Conservation (phyloP, 2,329 filamentous ascomycete species). For the Cladosporium sp. region DNA sequence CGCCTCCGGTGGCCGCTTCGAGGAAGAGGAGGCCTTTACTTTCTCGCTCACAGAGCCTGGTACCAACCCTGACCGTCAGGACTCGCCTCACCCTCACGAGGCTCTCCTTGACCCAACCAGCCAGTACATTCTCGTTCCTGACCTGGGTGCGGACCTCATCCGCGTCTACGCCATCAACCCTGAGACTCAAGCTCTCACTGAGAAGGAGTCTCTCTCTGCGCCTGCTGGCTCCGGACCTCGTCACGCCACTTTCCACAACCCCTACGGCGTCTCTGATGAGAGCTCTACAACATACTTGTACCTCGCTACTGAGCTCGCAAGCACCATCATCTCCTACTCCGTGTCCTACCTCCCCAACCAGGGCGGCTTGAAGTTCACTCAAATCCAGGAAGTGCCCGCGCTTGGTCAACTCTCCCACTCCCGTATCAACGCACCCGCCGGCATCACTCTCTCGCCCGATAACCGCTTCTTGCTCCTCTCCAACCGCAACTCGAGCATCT, state of each 20-base stretch:
- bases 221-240: slow-evolving; percentile 40
- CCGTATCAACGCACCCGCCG: slow-evolving; percentile 55
- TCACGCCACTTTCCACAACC: slow-evolving; percentile 41
- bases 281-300: slow-evolving; percentile 39
- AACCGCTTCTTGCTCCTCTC: slow-evolving; percentile 66
- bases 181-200: slow-evolving; percentile 31
- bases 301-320: slow-evolving; percentile 53
- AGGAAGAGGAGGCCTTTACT: slow-evolving; percentile 39
- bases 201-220: slow-evolving; percentile 31
- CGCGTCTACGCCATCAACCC: slow-evolving; percentile 37
- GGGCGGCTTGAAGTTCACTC: slow-evolving; percentile 51
- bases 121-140: slow-evolving; percentile 42
- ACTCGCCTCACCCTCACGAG: slow-evolving; percentile 41
- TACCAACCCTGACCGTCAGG: slow-evolving; percentile 37
- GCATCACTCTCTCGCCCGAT: slow-evolving; percentile 54
- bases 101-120: slow-evolving; percentile 42
- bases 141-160: slow-evolving; percentile 43
- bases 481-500: slow-evolving; percentile 64
- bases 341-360: slow-evolving; percentile 45
- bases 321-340: slow-evolving; percentile 53
- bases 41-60: slow-evolving; percentile 36
- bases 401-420: slow-evolving; percentile 48
- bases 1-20: slow-evolving; percentile 50
- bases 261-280: slow-evolving; percentile 30
- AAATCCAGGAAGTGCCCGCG: slow-evolving; percentile 51